Percentiles rank a stretch among this genome's conserved stretches.
Evolutionary conservation across 2,329 filamentous ascomycete species (phyloP).

Genomic region (Aureobasidium pullulans): DNA sequence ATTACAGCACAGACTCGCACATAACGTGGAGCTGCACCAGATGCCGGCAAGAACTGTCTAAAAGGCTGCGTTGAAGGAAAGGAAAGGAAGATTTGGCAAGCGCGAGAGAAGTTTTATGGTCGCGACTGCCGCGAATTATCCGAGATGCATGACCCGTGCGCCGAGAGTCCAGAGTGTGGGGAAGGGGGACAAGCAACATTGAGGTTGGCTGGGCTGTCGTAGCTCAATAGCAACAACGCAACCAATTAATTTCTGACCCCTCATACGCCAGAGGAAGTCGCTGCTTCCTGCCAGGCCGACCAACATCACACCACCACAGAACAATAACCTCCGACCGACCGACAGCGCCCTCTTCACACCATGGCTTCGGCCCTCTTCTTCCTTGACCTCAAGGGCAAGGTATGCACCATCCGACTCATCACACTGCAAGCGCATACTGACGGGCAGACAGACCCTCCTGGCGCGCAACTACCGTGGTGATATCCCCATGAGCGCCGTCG

Average conservation of each 20-base stretch:
- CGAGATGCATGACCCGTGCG: background rate
- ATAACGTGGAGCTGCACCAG: constrained; percentile 58
- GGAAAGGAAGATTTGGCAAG: constrained; percentile 25
- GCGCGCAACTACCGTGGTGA: constrained; percentile 98
- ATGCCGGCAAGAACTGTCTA: constrained; percentile 78
- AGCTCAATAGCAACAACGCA: background rate
- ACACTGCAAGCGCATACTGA: background rate
- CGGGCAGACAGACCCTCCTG: constrained; percentile 70
- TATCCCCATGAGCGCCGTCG: constrained; percentile 97
- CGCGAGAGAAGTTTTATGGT: constrained; percentile 1
- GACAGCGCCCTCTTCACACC: constrained; percentile 21
- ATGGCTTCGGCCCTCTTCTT: constrained; percentile 99
- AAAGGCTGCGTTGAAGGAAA: constrained; percentile 54
- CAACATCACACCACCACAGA: background rate
- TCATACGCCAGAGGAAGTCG: background rate
- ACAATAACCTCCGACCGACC: background rate
- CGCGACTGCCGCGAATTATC: background rate
- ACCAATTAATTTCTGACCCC: background rate
- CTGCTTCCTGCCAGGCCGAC: background rate
- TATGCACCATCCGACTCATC: constrained; percentile 34
- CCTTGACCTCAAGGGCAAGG: constrained; percentile 99
- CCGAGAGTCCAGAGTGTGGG: background rate
- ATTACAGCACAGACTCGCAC: constrained; percentile 46
- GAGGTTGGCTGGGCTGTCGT: background rate
- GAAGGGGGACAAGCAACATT: background rate